These are phyloP conservation scores for Colletotrichum phormii DNA, from an alignment of 2,329 filamentous ascomycete species.

Conservation along the genomic window DNA sequence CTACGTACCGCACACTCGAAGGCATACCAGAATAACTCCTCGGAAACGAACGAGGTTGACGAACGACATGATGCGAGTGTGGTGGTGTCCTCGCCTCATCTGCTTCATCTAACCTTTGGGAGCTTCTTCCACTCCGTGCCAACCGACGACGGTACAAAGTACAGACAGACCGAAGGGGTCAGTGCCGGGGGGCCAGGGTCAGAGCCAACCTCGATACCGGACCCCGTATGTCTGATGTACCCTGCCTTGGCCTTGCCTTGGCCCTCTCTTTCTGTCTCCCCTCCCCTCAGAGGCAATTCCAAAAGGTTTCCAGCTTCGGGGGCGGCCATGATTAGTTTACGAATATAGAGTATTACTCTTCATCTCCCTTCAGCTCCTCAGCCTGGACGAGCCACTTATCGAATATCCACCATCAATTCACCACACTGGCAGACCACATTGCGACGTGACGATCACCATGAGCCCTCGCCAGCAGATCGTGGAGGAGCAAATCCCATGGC, in stretches of 20 bases:
- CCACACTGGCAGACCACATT: background rate
- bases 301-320: background rate
- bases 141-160: constrained; percentile 7
- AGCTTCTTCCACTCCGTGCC: constrained; percentile 12
- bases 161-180: constrained; percentile 26
- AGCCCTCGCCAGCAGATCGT: constrained; percentile 9
- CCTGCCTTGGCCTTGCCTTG: background rate
- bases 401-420: background rate
- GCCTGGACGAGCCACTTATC: background rate
- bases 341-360: background rate
- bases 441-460: constrained; percentile 7
- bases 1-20: background rate
- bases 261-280: background rate
- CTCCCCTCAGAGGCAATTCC: constrained; percentile 16
- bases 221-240: constrained; percentile 10
- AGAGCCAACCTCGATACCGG: constrained; percentile 16
- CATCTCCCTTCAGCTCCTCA: background rate
- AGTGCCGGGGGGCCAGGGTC: constrained; percentile 29
- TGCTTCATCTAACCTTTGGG: background rate
- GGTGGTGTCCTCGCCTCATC: constrained; percentile 9
- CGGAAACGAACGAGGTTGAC: background rate
- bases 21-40: background rate
- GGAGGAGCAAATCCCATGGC: constrained; percentile 11
- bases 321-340: too few species aligned
- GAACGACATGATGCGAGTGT: constrained; percentile 13